These are phyloP conservation scores for Calonectria henricotiae DNA, from an alignment of 2,329 filamentous ascomycete genomes.

Conservation along the genomic window DNA sequence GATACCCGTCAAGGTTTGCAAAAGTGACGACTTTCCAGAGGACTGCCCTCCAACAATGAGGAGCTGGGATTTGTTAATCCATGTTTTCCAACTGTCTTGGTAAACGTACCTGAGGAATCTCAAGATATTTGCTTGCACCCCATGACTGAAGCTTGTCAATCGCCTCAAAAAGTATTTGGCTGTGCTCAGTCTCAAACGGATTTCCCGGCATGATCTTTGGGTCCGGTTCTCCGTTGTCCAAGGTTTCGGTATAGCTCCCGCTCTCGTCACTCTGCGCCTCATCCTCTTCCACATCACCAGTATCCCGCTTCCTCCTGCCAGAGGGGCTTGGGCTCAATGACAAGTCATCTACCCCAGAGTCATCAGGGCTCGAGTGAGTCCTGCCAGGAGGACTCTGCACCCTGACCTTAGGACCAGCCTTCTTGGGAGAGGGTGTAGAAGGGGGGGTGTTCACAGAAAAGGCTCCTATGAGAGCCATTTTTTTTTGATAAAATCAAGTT, in stretches of 20 bases:
- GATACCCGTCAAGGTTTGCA: slow-evolving; percentile 59
- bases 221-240: background rate
- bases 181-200: slow-evolving; percentile 57
- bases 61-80: slow-evolving; percentile 47
- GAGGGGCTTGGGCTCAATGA: background rate
- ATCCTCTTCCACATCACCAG: background rate
- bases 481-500: background rate
- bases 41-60: slow-evolving; percentile 60
- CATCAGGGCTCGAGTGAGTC: background rate
- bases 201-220: slow-evolving; percentile 47
- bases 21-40: slow-evolving; percentile 59
- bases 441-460: background rate
- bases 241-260: slow-evolving; percentile 48
- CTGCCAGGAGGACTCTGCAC: background rate
- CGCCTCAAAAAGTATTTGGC: slow-evolving; percentile 57
- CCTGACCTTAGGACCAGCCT: background rate
- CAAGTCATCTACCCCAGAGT: slow-evolving; percentile 19
- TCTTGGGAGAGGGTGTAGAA: background rate
- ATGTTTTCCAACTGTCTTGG: background rate
- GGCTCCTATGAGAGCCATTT: background rate
- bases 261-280: background rate
- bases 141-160: slow-evolving; percentile 58
- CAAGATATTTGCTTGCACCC: slow-evolving; percentile 52
- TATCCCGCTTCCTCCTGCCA: background rate
- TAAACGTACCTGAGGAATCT: slow-evolving; percentile 56